Base-by-base conservation (phyloP, 768 basidiomycete genomes). In the Lyophyllum atratum region DNA sequence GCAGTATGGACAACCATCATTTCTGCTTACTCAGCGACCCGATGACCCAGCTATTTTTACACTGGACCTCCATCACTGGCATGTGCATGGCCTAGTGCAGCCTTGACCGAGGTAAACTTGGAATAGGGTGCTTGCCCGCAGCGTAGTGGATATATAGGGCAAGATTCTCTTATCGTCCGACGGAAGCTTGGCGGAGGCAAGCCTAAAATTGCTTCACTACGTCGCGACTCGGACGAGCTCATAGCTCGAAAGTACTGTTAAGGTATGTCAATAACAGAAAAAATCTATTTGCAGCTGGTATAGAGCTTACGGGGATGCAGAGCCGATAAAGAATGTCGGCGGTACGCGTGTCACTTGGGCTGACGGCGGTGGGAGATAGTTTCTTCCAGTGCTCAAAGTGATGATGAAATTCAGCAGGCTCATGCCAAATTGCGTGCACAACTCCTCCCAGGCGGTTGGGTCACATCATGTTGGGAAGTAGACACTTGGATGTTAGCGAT, bases 1-100 rank as follows among this genome's bases (percentile, higher is more conserved):
- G 34, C 34, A 39, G 49, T 44, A 59, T 51, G 58, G 39, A 15
- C 42, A 33, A 50, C 54, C 59, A 60, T 60, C 59, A 56, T 11
- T 60, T 43, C 31, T 29, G 15, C 50, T 60, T 56, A 60, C 51
- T 60, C 40, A 60, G 47, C 59, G 49, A 49, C 44, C 52, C 7
- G 31, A 6, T 12, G 31, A 33, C 31, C 12, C 31, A 6, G 34
- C 34, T 37, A 15, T 37, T 37, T 15, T 49, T 44, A 49, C 47
- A 19, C 34, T 15, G 6, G 12, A 9, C n/a, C n/a, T n/a, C n/a
- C n/a, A 37, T 37, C 34, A 12, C 14, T 15, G 12, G 11, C 34
- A 37, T 5, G 34, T 37, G 34, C 34, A 15, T 37, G 34, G 11
- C 34, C 34, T 12, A 15, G 34, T 37, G 34, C 12, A 7, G 34